phyloP scores from a whole-genome alignment of 208 protist genomes.

The Leishmania tarentolae region DNA sequence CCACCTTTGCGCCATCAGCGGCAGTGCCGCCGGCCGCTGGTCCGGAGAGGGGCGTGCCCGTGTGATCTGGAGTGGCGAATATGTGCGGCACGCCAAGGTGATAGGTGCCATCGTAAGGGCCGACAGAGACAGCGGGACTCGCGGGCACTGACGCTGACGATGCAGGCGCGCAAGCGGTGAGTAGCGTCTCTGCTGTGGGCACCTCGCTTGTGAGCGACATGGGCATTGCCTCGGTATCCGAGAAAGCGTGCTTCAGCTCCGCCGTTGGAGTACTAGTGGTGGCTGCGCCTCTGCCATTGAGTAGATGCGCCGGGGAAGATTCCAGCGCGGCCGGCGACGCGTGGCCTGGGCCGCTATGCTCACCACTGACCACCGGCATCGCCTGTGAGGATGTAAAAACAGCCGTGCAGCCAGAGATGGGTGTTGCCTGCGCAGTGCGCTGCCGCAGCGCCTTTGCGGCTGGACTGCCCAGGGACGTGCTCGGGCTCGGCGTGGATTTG shows the following conservation, averaged over 20 bases:
- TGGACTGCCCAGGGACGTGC: neutral
- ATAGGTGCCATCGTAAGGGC: neutral
- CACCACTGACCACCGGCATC: neutral
- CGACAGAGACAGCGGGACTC: neutral
- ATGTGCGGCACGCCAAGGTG: neutral
- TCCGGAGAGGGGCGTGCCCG: neutral
- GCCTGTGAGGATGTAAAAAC: neutral
- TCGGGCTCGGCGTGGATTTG: neutral
- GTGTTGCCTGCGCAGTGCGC: neutral
- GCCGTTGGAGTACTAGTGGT: conserved; percentile 16
- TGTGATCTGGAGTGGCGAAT: neutral
- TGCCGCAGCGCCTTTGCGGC: neutral
- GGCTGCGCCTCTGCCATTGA: neutral
- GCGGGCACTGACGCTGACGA: neutral
- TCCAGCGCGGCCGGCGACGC: neutral
- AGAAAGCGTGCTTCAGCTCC: conserved; percentile 16
- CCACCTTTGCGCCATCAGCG: neutral
- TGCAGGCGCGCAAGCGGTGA: neutral
- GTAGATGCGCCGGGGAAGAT: neutral
- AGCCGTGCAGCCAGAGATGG: neutral
- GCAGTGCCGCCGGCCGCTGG: neutral
- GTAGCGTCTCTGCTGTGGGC: neutral
- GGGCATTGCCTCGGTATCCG: neutral
- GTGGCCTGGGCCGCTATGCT: neutral
- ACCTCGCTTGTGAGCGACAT: neutral